phyloP scores from a whole-genome alignment of 2,329 filamentous ascomycete genomes.

The Tolypocladium tundrense region DNA sequence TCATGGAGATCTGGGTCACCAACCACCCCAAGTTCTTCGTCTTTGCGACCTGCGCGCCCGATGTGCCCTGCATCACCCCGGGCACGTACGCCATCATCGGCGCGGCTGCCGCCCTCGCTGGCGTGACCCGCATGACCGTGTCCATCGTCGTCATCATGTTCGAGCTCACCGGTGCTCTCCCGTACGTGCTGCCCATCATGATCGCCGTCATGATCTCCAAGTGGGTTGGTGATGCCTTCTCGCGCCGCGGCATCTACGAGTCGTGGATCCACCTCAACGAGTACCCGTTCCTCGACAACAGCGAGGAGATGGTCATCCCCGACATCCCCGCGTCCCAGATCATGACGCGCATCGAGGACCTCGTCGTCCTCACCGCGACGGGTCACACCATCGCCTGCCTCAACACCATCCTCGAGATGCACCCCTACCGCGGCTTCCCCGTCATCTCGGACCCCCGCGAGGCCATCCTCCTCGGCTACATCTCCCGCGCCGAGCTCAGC shows the following conservation, averaged over 20 bases:
- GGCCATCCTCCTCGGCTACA: conserved; percentile 80
- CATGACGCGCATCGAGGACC: conserved; percentile 87
- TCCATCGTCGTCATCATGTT: conserved; percentile 99
- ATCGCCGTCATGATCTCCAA: conserved; percentile 97
- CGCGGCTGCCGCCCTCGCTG: conserved; percentile 85
- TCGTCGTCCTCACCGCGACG: conserved; percentile 76
- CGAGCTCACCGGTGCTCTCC: conserved; percentile 89
- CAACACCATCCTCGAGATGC: conserved; percentile 56
- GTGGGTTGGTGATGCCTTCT: conserved; percentile 95
- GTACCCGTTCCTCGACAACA: conserved; percentile 91
- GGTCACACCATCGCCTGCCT: conserved; percentile 79
- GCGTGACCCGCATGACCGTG: conserved; percentile 91
- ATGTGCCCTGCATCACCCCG: conserved; percentile 79
- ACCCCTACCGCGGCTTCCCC: conserved; percentile 84
- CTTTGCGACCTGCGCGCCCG: conserved; percentile 74
- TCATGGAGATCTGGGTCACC: conserved; percentile 80
- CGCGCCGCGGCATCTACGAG: conserved; percentile 89
- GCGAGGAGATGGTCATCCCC: conserved; percentile 68
- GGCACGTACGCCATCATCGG: conserved; percentile 96
- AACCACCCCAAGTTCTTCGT: conserved; percentile 66
- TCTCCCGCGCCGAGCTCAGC: conserved; percentile 78
- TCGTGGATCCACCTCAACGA: conserved; percentile 95
- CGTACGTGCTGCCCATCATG: conserved; percentile 97
- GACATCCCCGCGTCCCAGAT: conserved; percentile 79
- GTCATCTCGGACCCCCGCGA: conserved; percentile 71